Evolutionary conservation across 139 green algal genomes (phyloP), one percentile per base, ranked within the genome.

Genomic region (Limnomonas spitsbergensis): DNA sequence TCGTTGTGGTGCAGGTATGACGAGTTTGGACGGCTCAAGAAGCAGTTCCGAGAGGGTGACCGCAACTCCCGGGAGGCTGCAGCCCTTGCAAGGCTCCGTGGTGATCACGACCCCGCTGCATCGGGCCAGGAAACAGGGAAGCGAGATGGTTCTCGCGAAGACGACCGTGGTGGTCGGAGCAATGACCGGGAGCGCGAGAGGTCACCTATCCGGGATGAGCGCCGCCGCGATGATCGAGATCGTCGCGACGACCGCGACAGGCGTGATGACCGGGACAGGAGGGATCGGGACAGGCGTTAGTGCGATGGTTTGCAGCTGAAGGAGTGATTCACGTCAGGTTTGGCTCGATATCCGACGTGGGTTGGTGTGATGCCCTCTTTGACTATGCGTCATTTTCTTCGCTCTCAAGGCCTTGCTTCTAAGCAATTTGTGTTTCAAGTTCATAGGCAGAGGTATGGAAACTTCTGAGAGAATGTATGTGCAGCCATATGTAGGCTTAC

Each of bases 1-100:
- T 75, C n/a, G n/a, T 74, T 29, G 9, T 38, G 26, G 6, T 37
- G 42, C 82, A 95, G 87, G 77, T 95, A 91, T 53, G 91, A 95
- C 69, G 91, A 95, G 82, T 95, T 92, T 86, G 91, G 91, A 24
- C 86, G 91, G 35, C 70, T 90, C 1, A 94, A 94, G 84, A 91
- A 89, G 80, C 77, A 89, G 77, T 81, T 83, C 53, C 38, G 80
- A 2, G 40, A 56, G 37, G 83, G 83, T 40, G 83, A 84, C 29
- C 88, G 94, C 83, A 78, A 85, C 2, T 84, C 80, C 35, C 81
- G 91, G 0, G 91, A 95, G 79, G 77, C 77, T 53, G 91, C 91
- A n/a, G 91, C 91, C 0, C 84, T 95, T 70, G 88, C 86, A 0
- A 81, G 91, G 0, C 84, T 95, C 75, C 81, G 78, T 1, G 86